Conservation (phyloP, 176 grass and related monocot species). For the Oryza punctata region DNA sequence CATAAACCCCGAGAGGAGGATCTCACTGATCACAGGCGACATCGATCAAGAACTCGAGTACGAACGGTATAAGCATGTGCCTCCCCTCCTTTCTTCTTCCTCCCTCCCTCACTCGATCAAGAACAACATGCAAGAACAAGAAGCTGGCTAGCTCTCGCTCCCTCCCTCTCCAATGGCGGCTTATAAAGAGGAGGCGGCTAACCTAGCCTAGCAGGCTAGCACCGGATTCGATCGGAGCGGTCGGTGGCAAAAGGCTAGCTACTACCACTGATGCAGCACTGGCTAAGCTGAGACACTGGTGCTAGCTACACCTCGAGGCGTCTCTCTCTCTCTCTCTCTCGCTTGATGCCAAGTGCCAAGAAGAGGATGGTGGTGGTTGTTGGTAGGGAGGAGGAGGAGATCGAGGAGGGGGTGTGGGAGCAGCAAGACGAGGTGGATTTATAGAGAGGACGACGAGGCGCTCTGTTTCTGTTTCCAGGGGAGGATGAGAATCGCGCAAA, state of each 20-base stretch:
- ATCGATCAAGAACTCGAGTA: constrained; percentile 72
- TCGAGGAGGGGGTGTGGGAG: constrained; percentile 17
- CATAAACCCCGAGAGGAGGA: constrained; percentile 99
- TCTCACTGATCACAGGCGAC: constrained; percentile 98
- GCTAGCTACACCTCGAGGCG: not conserved
- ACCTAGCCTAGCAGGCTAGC: not conserved
- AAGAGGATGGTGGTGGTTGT: not conserved
- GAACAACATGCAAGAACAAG: not conserved
- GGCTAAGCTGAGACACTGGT: not conserved
- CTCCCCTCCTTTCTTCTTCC: not conserved
- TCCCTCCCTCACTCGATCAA: not conserved
- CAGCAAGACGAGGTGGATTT: constrained; percentile 22
- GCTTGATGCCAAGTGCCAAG: too few relatives aligned
- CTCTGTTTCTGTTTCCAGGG: not conserved
- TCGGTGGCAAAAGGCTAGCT: not conserved
- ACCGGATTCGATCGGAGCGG: constrained; percentile 37
- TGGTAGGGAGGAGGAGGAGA: not conserved
- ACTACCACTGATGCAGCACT: not conserved
- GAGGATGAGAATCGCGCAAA: too few relatives aligned
- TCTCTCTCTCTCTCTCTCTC: too few relatives aligned
- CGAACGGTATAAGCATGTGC: constrained; percentile 71
- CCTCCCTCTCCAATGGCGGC: not conserved
- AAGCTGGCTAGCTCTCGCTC: too few relatives aligned
- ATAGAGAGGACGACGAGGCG: constrained; percentile 4
- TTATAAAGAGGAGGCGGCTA: constrained; percentile 22